Base-by-base conservation (phyloP, 164 flowering plant genomes). In the Euptelea pleiosperma region DNA sequence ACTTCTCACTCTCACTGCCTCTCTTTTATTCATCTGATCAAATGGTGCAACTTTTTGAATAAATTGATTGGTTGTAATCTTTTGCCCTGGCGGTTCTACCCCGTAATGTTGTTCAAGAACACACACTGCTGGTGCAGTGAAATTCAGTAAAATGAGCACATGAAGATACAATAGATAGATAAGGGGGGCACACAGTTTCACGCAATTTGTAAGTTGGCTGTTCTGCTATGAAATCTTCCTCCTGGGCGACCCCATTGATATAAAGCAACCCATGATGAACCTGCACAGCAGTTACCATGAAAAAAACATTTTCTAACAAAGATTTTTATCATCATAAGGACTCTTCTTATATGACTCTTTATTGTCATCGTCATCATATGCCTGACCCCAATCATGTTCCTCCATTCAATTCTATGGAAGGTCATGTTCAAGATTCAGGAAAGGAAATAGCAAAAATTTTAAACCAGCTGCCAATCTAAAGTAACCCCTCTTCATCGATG, bases 181-280 rank as follows among this genome's bases (percentile, higher is more conserved):
- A 51, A 45, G 65, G 42, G 36, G 31, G 18, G 28, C 76, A 18
- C 52, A 79, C 81, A 26, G 70, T 76, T 72, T 61, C 57, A 47
- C 30, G 18, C 46, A 61, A 30, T 52, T 33, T 57, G 59, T 80
- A 77, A 16, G 52, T 26, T 34, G 75, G 75, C 11, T 3, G 68
- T 42, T 77, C 79, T 24, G 63, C 51, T 21, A 81, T 53, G 47
- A 78, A 78, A 61, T 75, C 71, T 65, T 81, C 86, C 21, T 42
- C 12, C 61, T 43, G 73, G 19, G 60, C 70, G 34, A 58, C 29
- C 16, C 85, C 79, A 63, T 81, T 81, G 25, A 78, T 58, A 70
- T 60, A 64, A 26, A 81, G 72, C 37, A 16, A 22, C 16, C 85
- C 85, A 65, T 70, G 47, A 28, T 22, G 39, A 55, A 81, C 73